Evolutionary conservation across 805 yeast genomes (phyloP), one percentile per base, ranked within the genome.

Genomic region (Jamesozyma piceae): DNA sequence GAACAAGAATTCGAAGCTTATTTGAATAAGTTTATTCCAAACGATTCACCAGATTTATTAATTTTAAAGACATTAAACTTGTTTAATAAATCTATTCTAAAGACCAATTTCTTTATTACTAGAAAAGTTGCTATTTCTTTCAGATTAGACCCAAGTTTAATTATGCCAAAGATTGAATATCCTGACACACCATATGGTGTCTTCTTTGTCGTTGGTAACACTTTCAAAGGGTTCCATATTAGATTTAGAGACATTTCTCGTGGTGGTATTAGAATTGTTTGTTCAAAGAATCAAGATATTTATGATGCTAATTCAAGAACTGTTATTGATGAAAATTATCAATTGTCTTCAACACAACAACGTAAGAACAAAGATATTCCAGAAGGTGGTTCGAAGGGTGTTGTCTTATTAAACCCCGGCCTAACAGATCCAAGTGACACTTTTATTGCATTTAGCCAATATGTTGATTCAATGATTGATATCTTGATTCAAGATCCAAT

Each of bases 351-450:
- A 43, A 90, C 98, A 35, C 98, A 90, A 67, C 98, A 92, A 69
- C 76, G 90, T 52, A 90, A 90, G 68, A 92, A 90, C 69, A 90
- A 90, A 71, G 98, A 90, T 69, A 92, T 90, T 46, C 97, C 98
- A 38, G 98, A 90, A 72, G 97, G 98, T 61, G 98, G 98, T 30
- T 86, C 97, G 33, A 90, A 90, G 64, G 98, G 98, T 68, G 98
- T 92, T 38, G 84, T 92, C 44, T 73, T 90, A 55, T 72, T 90
- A 52, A 89, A 82, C 57, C 80, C 83, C 35, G 84, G 83, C 44
- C 48, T 63, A 41, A 69, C 68, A 35, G 82, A 87, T 19, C 95
- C 84, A 63, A 83, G 77, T 33, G 77, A 80, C 57, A 87, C 95
- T 40, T 78, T 78, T 50, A 80, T 83, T 44, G 85, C 95, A 27